A percentile compares a stretch with the other conserved stretches of the same genome.
phyloP scores from a whole-genome alignment of 352 stramenopile species.

The Globisporangium heterothallicum region DNA sequence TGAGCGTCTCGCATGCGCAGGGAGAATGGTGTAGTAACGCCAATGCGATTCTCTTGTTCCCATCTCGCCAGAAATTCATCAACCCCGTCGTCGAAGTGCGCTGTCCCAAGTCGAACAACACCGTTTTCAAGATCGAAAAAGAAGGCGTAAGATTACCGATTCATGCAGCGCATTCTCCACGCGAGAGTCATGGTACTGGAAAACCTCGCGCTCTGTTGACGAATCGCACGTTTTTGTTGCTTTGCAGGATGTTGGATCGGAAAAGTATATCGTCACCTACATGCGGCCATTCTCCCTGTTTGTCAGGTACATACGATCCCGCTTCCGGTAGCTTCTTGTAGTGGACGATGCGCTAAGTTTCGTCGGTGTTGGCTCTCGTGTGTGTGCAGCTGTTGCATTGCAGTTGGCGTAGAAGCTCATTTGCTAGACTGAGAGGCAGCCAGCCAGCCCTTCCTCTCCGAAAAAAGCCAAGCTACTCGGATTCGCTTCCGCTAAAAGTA shows the following conservation, averaged over 20 bases:
- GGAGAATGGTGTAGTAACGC: not conserved
- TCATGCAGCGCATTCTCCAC: not conserved
- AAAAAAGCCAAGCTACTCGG: too few relatives aligned
- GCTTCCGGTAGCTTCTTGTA: not conserved
- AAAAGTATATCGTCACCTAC: constrained; percentile 81
- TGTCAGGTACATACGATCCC: constrained; percentile 35
- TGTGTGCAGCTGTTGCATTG: constrained; percentile 56
- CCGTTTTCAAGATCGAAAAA: constrained; percentile 77
- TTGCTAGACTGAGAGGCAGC: constrained; percentile 25
- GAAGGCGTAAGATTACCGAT: constrained; percentile 40
- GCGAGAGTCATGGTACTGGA: too few relatives aligned
- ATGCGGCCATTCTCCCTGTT: constrained; percentile 73
- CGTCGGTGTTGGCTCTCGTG: constrained; percentile 2
- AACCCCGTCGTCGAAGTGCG: constrained; percentile 71
- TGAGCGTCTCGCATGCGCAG: too few relatives aligned
- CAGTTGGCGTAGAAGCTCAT: constrained; percentile 58
- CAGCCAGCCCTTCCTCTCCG: not conserved
- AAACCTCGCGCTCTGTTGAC: too few relatives aligned
- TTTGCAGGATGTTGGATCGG: constrained; percentile 46
- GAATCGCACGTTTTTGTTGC: not conserved
- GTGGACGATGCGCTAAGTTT: not conserved
- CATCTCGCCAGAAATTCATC: constrained; percentile 63
- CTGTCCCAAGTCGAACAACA: constrained; percentile 59
- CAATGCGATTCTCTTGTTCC: constrained; percentile 6
- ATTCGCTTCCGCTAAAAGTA: too few relatives aligned